Base-by-base conservation (phyloP, 495 filamentous ascomycete genomes). In the Neurospora sp. region DNA sequence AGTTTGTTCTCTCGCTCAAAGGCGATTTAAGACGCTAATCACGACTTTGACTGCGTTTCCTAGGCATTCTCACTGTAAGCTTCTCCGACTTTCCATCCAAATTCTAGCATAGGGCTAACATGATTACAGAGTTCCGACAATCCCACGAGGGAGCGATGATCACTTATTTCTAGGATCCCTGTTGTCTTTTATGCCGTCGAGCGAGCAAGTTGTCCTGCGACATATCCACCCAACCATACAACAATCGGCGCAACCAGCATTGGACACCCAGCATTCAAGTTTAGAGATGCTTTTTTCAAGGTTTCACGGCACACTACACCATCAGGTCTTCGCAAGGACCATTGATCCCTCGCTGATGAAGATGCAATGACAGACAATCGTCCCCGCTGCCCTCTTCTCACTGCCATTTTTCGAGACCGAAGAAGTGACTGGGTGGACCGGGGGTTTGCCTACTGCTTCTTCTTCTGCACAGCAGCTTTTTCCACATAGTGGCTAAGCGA, bases 1-100 rank as follows among this genome's bases (percentile, higher is more conserved):
- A 95, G 92, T 87, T 87, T 97, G 81, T 98, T 97, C 87, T 91
- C 92, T 81, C 90, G 93, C 80, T 93, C 91, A 74, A 93, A 92
- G 82, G 91, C 86, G 81, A 86, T 88, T 76, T 89, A 82, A 86
- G 80, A 82, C 82, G 80, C 87, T 88, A 88, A 88, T 87, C 70
- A 74, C 81, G 78, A 77, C 79, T 74, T 79, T 73, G 77, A 71
- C 79, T 71, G 72, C 74, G 76, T 79, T 74, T 78, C 82, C 77
- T 84, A 82, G 53, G 83, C 80, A 85, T 76, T 70, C 73, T 68
- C 68, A 73, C 66, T 70, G 80, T 83, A 74, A 71, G 81, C 40
- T 68, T 72, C 2, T 39, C 70, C 14, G 40, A 41, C 40, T 41
- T 41, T 41, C 14, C 40, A 16, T 41, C 14, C 40, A 16, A 16